Evolutionary conservation across 2,329 filamentous ascomycete genomes (phyloP), one percentile per base, ranked within the genome.

Genomic region (Fusarium protoensiforme): DNA sequence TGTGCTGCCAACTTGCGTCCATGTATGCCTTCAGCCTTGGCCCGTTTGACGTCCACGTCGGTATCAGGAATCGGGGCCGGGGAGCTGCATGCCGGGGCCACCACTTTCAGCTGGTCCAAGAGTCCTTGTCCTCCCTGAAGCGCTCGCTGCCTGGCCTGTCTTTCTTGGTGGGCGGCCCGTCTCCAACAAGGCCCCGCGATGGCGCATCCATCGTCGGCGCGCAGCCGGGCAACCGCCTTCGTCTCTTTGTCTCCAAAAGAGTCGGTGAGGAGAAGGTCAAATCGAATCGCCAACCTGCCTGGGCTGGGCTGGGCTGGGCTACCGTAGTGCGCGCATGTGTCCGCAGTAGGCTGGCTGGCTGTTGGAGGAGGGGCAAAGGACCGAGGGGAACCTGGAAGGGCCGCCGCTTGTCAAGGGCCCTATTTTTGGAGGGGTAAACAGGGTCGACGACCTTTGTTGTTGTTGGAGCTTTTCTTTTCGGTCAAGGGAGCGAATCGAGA

Each of bases 391-490:
- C 66, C 65, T 68, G 64, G 65, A 72, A 68, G 60, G 62, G 56
- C 65, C 65, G 65, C 69, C 46, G 46, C 24, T 51, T 62, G 65
- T 57, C 71, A 56, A 69, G 61, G 68, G 62, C 72, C 73, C 67
- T 78, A 68, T 72, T 78, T 73, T 78, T 71, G 70, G 72, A 71
- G 68, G 64, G 74, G 71, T 73, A 75, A 61, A 76, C 57, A 64
- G 64, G 71, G 68, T 59, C 58, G 68, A 35, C 33, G 67, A 39
- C 24, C 54, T 58, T 65, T 71, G 67, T 69, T 65, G 59, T 72
- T 71, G 29, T 66, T 51, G 63, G 64, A 22, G 38, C 24, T n/a
- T 4, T 27, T 66, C 18, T 35, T 64, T 46, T 77, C 71, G 73
- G 69, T 73, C 68, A 69, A 51, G 22, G 61, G 20, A 72, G 65